Conservation (phyloP, 2,329 filamentous ascomycete genomes). For the Pseudogymnoascus sp. region DNA sequence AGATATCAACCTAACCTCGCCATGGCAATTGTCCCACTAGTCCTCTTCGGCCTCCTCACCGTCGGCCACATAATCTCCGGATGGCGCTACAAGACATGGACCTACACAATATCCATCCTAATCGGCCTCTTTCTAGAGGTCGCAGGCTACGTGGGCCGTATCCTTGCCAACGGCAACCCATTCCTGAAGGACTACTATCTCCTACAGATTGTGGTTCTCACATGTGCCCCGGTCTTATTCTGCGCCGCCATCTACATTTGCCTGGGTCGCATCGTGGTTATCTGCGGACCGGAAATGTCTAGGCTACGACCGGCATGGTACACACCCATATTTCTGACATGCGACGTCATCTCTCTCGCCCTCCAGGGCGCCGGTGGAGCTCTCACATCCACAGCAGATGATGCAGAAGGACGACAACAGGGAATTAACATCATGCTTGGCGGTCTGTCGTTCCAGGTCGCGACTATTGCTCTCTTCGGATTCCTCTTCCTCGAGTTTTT, state of each 20-base stretch:
- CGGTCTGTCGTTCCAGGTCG: slow-evolving; percentile 54
- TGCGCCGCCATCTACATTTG: slow-evolving; percentile 58
- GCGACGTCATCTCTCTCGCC: slow-evolving; percentile 53
- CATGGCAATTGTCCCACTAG: slow-evolving; percentile 46
- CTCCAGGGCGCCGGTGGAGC: slow-evolving; percentile 56
- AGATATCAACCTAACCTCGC: slow-evolving; percentile 46
- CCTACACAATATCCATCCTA: slow-evolving; percentile 42
- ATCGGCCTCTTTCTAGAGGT: slow-evolving; percentile 49
- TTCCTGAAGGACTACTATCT: slow-evolving; percentile 42
- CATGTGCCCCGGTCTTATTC: slow-evolving; percentile 58
- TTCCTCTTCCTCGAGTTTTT: slow-evolving; percentile 43
- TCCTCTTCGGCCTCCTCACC: slow-evolving; percentile 40
- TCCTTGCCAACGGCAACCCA: slow-evolving; percentile 47
- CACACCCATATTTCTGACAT: slow-evolving; percentile 54
- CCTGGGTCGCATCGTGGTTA: slow-evolving; percentile 42
- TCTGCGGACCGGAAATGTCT: slow-evolving; percentile 43
- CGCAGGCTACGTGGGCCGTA: slow-evolving; percentile 51
- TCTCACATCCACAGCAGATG: slow-evolving; percentile 43
- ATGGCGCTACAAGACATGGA: slow-evolving; percentile 17
- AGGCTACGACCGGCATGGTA: slow-evolving; percentile 40
- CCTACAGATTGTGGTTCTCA: slow-evolving; percentile 55
- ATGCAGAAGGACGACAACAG: slow-evolving; percentile 34
- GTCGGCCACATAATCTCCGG: slow-evolving; percentile 32
- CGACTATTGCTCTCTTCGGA: slow-evolving; percentile 49
- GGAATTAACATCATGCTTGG: slow-evolving; percentile 52